Evolutionary conservation across 306 rosid species (phyloP).

Genomic region (Begonia fuchsioides): DNA sequence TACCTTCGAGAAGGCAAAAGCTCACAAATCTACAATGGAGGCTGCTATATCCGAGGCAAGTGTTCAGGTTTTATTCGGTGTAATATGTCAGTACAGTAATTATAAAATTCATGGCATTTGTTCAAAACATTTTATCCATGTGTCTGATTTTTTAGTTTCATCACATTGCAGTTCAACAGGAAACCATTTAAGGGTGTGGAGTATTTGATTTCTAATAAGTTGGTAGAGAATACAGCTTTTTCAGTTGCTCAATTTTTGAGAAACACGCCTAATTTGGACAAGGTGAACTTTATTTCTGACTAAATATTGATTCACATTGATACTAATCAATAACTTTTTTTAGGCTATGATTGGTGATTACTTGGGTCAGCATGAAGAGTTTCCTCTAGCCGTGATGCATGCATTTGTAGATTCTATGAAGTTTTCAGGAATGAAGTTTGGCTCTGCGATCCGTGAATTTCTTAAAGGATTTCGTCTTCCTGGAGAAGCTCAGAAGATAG

Average conservation of each 20-base stretch:
- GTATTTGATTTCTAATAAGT: slow-evolving; percentile 64
- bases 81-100: slow-evolving; percentile 8
- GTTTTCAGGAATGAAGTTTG: slow-evolving; percentile 85
- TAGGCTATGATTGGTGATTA: slow-evolving; percentile 95
- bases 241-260: slow-evolving; percentile 88
- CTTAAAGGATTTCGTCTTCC: slow-evolving; percentile 97
- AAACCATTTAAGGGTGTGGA: slow-evolving; percentile 78
- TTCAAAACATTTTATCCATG: slow-evolving; percentile 5
- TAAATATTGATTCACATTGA: slow-evolving; percentile 11
- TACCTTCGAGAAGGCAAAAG: slow-evolving; percentile 89
- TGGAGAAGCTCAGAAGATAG: slow-evolving; percentile 99
- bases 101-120: neutral
- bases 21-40: slow-evolving; percentile 92
- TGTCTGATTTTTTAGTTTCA: slow-evolving; percentile 33
- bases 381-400: slow-evolving; percentile 97
- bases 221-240: slow-evolving; percentile 74
- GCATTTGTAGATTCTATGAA: slow-evolving; percentile 88
- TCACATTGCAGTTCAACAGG: slow-evolving; percentile 79
- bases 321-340: slow-evolving; percentile 14
- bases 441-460: slow-evolving; percentile 87
- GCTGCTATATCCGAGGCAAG: slow-evolving; percentile 80
- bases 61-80: slow-evolving; percentile 7
- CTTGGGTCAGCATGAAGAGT: slow-evolving; percentile 98
- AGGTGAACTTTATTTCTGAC: slow-evolving; percentile 40
- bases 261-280: slow-evolving; percentile 70